phyloP scores from a whole-genome alignment of 1,284 basidiomycete species.

The Schizophyllum amplum region DNA sequence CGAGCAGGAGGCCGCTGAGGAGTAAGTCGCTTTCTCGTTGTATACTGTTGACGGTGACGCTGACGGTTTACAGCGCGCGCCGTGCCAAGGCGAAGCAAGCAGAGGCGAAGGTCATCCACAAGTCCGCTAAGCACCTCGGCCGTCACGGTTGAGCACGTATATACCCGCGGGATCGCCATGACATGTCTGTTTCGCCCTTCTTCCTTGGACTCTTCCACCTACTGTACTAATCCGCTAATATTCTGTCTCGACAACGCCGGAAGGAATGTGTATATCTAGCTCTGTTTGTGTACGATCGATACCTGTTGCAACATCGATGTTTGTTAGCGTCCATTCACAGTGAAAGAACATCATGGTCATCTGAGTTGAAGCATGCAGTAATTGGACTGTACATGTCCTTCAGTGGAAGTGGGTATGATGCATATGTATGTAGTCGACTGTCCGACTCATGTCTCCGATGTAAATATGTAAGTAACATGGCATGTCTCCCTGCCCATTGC shows the following conservation, averaged over 20 bases:
- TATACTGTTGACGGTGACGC: neutral
- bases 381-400: no score
- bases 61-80: conserved; percentile 30
- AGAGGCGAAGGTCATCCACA: conserved; percentile 48
- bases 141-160: conserved; percentile 35
- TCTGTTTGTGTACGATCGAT: neutral
- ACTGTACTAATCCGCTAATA: neutral
- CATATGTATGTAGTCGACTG: no score
- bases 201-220: neutral
- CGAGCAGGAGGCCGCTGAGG: conserved; percentile 46
- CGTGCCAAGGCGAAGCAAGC: conserved; percentile 52
- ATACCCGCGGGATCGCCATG: neutral
- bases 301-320: neutral
- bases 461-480: no score
- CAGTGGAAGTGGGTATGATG: no score
- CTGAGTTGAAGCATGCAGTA: no score
- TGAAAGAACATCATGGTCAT: no score
- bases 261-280: neutral
- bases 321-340: no score
- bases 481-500: no score
- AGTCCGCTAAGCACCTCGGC: conserved; percentile 44
- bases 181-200: neutral
- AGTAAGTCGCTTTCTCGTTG: conserved; percentile 31
- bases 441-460: no score
- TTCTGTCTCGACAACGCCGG: neutral